Evolutionary conservation across 768 basidiomycete species (phyloP), one percentile per base, ranked within the genome.

Genomic region (Naganishia randhawae): DNA sequence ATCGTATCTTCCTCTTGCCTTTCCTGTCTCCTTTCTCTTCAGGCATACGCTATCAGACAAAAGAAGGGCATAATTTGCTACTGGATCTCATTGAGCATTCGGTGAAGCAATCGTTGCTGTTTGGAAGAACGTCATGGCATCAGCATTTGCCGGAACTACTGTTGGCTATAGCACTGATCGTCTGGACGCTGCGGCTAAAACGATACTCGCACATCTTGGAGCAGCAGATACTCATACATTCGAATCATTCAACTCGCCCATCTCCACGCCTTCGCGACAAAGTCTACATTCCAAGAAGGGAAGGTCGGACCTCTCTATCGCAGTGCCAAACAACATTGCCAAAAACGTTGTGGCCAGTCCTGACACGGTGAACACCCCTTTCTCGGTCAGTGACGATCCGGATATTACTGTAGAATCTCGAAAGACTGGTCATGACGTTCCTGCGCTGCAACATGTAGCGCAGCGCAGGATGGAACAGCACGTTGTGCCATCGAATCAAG

Each of bases 201-300:
- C 22, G 5, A 39, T 61, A 9, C 39, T 61, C 9, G n/a, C 57
- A 14, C 35, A 42, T 22, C 5, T 61, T 5, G 22, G 14, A 41
- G 57, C 57, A 33, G 57, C 39, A 33, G 57, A 61, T 10, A 19
- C 37, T 29, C 57, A 22, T 25, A 39, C n/a, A 11, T 61, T 61
- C 27, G 39, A n/a, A 3, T 3, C 29, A 25, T 61, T 10, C 39
- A 39, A 29, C 2, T 25, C 16, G 16, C 35, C 57, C 2, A 22
- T 35, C 31, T n/a, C 13, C n/a, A 61, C 35, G 7, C 37, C n/a
- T 61, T 39, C 57, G 1, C 14, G 14, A 41, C 35, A 41, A 14
- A 25, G 57, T 14, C 1, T 4, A 3, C 57, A 39, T 11, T 61
- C 57, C 14, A 41, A 19, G 22, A 61, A 61, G 25, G 37, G 35